Base-by-base conservation (phyloP, 2,329 filamentous ascomycete genomes). In the Delphinella strobiligena region DNA sequence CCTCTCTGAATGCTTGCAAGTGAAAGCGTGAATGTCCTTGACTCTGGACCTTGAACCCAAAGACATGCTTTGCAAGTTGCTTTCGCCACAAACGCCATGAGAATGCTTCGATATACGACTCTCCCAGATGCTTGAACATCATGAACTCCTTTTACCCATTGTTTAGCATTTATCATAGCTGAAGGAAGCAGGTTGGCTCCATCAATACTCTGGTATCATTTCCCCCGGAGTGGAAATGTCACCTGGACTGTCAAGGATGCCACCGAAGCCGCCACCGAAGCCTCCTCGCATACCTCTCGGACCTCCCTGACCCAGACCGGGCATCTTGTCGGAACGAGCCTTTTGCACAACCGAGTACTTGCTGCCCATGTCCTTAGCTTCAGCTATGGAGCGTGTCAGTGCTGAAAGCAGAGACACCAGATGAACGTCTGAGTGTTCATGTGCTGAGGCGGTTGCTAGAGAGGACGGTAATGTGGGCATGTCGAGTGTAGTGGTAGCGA, bases 401-500 rank as follows among this genome's bases (percentile, higher is more conserved):
- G 75, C 72, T 33, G 83, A 80, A 7, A 96, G 71, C 2, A 96
- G 66, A 4, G 75, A 74, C 36, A 93, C 73, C 2, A 95, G 71
- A 40, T 80, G 72, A 19, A 94, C 86, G 51, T 96, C 86, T 52
- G 93, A 91, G 45, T 79, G 71, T 62, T 94, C 83, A 38, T 81
- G 77, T 29, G 81, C 67, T 29, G 83, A 74, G 11, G 54, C 52
- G 27, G 48, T 41, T 22, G 49, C 41, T 14, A 54, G 38, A 14
- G 46, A 44, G 7, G 47, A 44, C 18, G 35, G 24, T n/a, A 16
- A 32, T 8, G 34, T 34, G 58, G 93, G 82, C 24, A 73, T 68
- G 19, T 78, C 68, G 54, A 89, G 84, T 32, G 70, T 67, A 18
- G 69, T 63, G 5, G 43, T 91, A 69, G 19, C 93, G 75, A 38